phyloP scores from a whole-genome alignment of 140 eudicot species.

The Ambrosia hybrid region DNA sequence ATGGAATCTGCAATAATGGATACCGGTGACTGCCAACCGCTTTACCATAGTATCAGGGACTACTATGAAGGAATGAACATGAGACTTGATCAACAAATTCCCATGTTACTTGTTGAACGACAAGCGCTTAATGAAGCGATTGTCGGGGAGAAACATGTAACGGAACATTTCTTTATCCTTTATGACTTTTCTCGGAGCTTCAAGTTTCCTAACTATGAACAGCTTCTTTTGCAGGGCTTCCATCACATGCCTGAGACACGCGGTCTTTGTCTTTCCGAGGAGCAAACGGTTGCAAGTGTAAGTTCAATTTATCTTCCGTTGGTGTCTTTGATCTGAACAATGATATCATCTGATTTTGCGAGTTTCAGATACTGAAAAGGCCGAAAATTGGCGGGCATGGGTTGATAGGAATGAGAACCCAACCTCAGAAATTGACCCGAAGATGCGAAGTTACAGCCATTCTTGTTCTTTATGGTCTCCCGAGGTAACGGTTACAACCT shows the following conservation, averaged over 20 bases:
- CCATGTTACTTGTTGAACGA: constrained; percentile 95
- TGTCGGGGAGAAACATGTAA: constrained; percentile 96
- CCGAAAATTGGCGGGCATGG: constrained; percentile 77
- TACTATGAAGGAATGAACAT: constrained; percentile 98
- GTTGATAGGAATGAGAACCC: constrained; percentile 86
- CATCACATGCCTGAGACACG: constrained; percentile 99
- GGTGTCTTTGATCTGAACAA: not conserved
- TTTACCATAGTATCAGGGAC: constrained; percentile 87
- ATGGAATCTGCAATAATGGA: constrained; percentile 99
- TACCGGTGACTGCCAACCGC: constrained; percentile 96
- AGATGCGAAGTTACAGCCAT: constrained; percentile 97
- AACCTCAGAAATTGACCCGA: constrained; percentile 79
- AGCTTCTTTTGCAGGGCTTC: constrained; percentile 57
- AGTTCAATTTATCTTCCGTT: constrained; percentile 23
- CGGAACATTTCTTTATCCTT: not conserved
- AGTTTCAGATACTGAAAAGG: constrained; percentile 71
- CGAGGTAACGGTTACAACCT: constrained; percentile 51
- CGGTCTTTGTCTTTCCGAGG: constrained; percentile 97
- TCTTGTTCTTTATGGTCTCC: constrained; percentile 94
- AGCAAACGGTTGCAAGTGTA: constrained; percentile 94
- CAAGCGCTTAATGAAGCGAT: constrained; percentile 95
- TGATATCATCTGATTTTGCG: not conserved
- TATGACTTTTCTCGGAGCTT: not conserved
- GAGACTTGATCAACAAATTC: constrained; percentile 88
- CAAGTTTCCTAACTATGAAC: constrained; percentile 27